These are phyloP conservation scores for Fusarium marasasianum DNA, from an alignment of 2,329 filamentous ascomycete species.

Conservation along the genomic window DNA sequence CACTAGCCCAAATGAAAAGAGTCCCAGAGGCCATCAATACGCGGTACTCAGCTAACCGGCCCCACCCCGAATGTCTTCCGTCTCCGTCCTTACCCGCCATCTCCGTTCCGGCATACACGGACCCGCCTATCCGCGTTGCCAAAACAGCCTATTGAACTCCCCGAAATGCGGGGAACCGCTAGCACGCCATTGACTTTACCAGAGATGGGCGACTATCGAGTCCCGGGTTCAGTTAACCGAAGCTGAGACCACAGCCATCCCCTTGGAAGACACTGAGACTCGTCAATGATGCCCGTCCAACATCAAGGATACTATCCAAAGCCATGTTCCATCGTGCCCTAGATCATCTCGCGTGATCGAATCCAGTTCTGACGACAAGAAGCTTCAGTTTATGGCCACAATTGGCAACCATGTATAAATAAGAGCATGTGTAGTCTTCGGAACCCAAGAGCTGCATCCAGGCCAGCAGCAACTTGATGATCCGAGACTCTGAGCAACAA, in stretches of 20 bases:
- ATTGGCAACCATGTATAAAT: background rate
- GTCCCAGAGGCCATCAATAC: background rate
- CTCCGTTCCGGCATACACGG: background rate
- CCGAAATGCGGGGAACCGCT: background rate
- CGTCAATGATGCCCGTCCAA: background rate
- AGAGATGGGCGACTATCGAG: background rate
- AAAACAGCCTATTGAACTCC: background rate
- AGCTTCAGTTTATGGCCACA: background rate
- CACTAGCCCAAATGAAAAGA: background rate
- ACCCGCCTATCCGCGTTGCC: background rate
- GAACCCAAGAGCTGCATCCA: background rate
- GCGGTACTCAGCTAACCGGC: background rate
- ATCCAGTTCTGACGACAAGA: background rate
- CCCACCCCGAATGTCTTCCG: background rate
- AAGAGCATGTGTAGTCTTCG: background rate
- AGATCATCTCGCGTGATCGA: slow-evolving; percentile 3
- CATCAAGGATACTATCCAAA: background rate
- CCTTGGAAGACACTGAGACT: background rate
- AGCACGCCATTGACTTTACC: background rate
- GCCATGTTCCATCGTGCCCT: background rate
- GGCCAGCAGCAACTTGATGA: background rate
- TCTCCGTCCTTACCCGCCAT: background rate
- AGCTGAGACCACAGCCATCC: background rate
- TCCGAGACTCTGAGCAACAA: background rate
- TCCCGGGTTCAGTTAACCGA: background rate